These are phyloP conservation scores for Xylaria arbuscula DNA, from an alignment of 2,329 filamentous ascomycete genomes.

Conservation along the genomic window DNA sequence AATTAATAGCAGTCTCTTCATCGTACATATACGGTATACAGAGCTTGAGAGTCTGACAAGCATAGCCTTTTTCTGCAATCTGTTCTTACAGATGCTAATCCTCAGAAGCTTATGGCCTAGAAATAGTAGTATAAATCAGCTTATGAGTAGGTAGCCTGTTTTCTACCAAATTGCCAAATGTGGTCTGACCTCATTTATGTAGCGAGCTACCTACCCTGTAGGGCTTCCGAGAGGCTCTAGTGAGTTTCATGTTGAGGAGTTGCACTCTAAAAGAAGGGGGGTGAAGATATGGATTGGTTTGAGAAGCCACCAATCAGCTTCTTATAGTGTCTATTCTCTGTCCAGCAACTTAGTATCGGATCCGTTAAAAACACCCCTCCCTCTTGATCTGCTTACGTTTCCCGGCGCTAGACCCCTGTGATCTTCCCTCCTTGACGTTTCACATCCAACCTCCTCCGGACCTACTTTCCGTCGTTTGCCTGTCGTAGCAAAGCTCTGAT, in stretches of 20 bases:
- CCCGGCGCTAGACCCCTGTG: conserved; percentile 23
- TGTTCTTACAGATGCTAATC: not conserved
- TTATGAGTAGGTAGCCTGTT: not conserved
- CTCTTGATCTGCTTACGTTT: not conserved
- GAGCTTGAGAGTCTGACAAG: not conserved
- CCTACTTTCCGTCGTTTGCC: conserved; percentile 8
- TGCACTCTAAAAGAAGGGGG: not conserved
- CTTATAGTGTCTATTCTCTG: not conserved
- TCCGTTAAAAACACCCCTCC: conserved; percentile 9
- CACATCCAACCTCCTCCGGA: conserved; percentile 30
- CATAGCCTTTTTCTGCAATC: not conserved
- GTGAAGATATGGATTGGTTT: not conserved
- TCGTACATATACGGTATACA: not conserved
- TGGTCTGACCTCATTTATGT: not conserved
- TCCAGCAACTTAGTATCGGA: not conserved
- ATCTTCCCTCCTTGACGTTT: conserved; percentile 31
- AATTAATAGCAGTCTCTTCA: too few species aligned
- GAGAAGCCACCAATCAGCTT: conserved; percentile 10
- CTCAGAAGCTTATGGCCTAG: not conserved
- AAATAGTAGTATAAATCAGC: not conserved
- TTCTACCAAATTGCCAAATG: conserved; percentile 5
- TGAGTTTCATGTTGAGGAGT: conserved; percentile 33
- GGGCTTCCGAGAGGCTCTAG: conserved; percentile 18
- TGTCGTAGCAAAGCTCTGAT: conserved; percentile 7
- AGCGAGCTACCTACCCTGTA: not conserved